These are phyloP conservation scores for Aspergillus oerlinghausenensis DNA, from an alignment of 2,329 filamentous ascomycete genomes.

Conservation along the genomic window DNA sequence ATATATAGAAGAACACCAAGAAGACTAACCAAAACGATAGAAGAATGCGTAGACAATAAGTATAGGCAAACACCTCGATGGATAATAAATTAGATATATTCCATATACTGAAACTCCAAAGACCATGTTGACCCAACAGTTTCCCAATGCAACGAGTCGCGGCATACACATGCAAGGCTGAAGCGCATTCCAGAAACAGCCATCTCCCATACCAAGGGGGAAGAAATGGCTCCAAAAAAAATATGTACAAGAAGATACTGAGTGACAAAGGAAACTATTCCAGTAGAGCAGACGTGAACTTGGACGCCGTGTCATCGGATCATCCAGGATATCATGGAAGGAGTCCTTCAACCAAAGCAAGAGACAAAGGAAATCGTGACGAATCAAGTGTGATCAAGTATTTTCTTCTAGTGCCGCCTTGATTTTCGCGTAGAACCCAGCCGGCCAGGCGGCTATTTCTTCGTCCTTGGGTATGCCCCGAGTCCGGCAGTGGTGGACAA, in stretches of 20 bases:
- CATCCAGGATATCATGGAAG: conserved; percentile 24
- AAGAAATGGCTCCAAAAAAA: conserved; percentile 8
- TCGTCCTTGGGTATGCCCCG: conserved; percentile 54
- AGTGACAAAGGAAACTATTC: conserved; percentile 15
- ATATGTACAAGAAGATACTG: conserved; percentile 3
- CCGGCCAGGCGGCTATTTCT: conserved; percentile 48
- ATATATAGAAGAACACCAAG: neutral
- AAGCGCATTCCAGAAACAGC: conserved; percentile 13
- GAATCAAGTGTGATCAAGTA: conserved; percentile 21
- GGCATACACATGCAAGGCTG: conserved; percentile 11
- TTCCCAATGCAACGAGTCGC: conserved; percentile 4
- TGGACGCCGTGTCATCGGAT: conserved; percentile 18
- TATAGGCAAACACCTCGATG: neutral
- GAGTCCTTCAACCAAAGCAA: conserved; percentile 5
- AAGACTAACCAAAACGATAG: neutral
- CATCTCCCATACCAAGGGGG: conserved; percentile 1
- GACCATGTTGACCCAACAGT: neutral
- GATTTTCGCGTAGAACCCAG: conserved; percentile 46
- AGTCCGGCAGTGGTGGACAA: conserved; percentile 56
- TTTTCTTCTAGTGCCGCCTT: conserved; percentile 43
- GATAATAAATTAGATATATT: conserved; percentile 3
- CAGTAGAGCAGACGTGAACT: conserved; percentile 1
- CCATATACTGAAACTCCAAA: conserved; percentile 9
- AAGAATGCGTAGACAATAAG: neutral
- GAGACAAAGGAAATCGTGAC: conserved; percentile 24